Conservation (phyloP, 1,139 yeast species). For the Kurtzmaniella quercitrusa region DNA sequence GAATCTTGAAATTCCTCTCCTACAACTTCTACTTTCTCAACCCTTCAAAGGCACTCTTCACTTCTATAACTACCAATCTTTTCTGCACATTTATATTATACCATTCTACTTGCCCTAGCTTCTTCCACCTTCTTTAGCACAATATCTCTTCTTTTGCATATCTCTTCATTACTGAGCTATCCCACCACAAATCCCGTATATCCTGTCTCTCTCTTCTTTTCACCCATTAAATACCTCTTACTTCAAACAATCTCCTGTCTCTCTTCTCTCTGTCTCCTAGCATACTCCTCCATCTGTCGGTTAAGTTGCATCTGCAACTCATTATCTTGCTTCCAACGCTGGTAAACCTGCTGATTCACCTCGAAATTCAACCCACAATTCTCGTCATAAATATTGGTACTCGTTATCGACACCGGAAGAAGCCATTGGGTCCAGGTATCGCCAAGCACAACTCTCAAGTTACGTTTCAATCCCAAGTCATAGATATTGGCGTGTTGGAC, state of each 20-base stretch:
- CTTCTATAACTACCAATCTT: too few species aligned
- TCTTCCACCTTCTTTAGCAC: too few species aligned
- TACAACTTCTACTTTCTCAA: too few species aligned
- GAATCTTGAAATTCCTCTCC: too few species aligned
- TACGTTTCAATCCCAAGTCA: constrained; percentile 60
- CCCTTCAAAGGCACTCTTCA: too few species aligned
- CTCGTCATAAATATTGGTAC: constrained; percentile 19
- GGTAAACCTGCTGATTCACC: constrained; percentile 41
- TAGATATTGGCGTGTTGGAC: constrained; percentile 58
- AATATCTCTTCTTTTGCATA: too few species aligned
- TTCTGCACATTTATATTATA: too few species aligned
- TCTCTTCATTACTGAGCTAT: too few species aligned
- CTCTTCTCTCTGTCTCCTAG: constrained; percentile 18
- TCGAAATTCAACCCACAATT: constrained; percentile 51
- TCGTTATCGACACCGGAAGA: constrained; percentile 49
- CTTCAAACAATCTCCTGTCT: constrained; percentile 8
- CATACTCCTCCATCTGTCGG: constrained; percentile 34
- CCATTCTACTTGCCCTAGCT: too few species aligned
- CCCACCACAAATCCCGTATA: background rate
- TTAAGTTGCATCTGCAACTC: constrained; percentile 46
- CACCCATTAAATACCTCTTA: background rate
- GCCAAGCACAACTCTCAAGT: constrained; percentile 79
- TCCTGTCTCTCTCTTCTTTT: background rate
- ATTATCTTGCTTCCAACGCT: constrained; percentile 37
- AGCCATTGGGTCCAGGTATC: constrained; percentile 59